Evolutionary conservation across 805 yeast genomes (phyloP).

Genomic region (Cyberlindnera xylosilytica): DNA sequence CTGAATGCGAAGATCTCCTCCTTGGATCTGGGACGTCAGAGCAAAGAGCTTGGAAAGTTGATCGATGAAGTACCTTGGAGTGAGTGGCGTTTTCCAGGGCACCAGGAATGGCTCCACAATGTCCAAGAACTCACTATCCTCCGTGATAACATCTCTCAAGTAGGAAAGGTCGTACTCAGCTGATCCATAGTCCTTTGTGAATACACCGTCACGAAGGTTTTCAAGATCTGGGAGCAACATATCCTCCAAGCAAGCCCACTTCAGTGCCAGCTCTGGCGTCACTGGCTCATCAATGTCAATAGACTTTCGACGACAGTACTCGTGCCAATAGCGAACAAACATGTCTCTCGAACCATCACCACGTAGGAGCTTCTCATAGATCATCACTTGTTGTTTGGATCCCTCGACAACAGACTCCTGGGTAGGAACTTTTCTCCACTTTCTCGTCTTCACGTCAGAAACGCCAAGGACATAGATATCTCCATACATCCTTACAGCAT

Average conservation of each 20-base stretch:
- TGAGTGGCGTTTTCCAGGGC: slow-evolving; percentile 52
- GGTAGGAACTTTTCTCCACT: slow-evolving; percentile 39
- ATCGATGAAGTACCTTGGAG: slow-evolving; percentile 53
- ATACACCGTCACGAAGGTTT: slow-evolving; percentile 41
- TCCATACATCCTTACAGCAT: slow-evolving; percentile 19
- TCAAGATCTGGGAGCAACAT: slow-evolving; percentile 29
- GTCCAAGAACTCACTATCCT: slow-evolving; percentile 1
- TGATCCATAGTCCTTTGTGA: not conserved
- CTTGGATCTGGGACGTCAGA: slow-evolving; percentile 33
- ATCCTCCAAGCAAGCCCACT: slow-evolving; percentile 41
- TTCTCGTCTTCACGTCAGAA: slow-evolving; percentile 64
- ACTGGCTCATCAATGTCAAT: slow-evolving; percentile 49
- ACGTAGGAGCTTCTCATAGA: slow-evolving; percentile 51
- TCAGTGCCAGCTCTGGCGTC: slow-evolving; percentile 36
- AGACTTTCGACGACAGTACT: slow-evolving; percentile 45
- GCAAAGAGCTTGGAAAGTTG: slow-evolving; percentile 47
- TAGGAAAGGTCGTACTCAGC: slow-evolving; percentile 19
- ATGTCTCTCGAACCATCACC: slow-evolving; percentile 28
- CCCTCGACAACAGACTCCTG: slow-evolving; percentile 47
- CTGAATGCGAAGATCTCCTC: slow-evolving; percentile 42
- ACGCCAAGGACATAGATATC: slow-evolving; percentile 30
- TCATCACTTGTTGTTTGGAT: slow-evolving; percentile 57
- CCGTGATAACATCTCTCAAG: slow-evolving; percentile 18
- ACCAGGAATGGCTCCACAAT: slow-evolving; percentile 27
- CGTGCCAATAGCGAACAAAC: slow-evolving; percentile 41